phyloP scores from a whole-genome alignment of 2,329 filamentous ascomycete genomes.

The Lithohypha guttulata region DNA sequence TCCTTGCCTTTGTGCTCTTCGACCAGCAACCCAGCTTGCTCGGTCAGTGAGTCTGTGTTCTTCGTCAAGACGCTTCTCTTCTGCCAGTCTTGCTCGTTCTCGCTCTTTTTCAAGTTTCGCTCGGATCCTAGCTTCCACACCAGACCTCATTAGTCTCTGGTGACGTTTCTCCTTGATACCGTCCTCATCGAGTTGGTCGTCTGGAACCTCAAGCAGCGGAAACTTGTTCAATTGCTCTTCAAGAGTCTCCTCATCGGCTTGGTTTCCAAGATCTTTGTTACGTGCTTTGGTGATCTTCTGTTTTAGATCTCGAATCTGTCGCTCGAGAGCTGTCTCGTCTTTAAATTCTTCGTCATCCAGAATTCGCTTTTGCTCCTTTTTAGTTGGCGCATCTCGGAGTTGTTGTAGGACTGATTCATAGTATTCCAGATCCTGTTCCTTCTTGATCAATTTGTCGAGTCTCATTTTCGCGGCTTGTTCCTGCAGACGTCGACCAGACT shows the following conservation, averaged over 20 bases:
- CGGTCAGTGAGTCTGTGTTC: slow-evolving; percentile 76
- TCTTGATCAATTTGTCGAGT: slow-evolving; percentile 85
- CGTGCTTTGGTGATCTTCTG: slow-evolving; percentile 79
- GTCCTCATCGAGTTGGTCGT: slow-evolving; percentile 87
- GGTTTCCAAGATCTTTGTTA: slow-evolving; percentile 86
- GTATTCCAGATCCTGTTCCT: slow-evolving; percentile 91
- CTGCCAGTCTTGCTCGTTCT: slow-evolving; percentile 72
- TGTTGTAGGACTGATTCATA: slow-evolving; percentile 72
- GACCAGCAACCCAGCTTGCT: slow-evolving; percentile 76
- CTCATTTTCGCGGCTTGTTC: slow-evolving; percentile 97
- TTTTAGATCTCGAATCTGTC: slow-evolving; percentile 77
- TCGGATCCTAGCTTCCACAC: slow-evolving; percentile 83
- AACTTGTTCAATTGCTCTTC: slow-evolving; percentile 64
- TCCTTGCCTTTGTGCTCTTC: slow-evolving; percentile 58
- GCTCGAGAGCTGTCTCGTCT: slow-evolving; percentile 77
- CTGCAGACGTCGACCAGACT: slow-evolving; percentile 80
- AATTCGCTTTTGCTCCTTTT: slow-evolving; percentile 80
- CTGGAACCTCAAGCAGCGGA: slow-evolving; percentile 75
- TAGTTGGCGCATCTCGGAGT: slow-evolving; percentile 54
- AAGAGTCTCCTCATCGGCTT: slow-evolving; percentile 62
- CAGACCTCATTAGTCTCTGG: slow-evolving; percentile 85
- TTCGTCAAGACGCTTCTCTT: slow-evolving; percentile 72
- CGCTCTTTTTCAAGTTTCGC: slow-evolving; percentile 93
- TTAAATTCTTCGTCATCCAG: slow-evolving; percentile 87
- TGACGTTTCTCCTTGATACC: slow-evolving; percentile 84